phyloP scores from a whole-genome alignment of 2,329 filamentous ascomycete genomes.

The Alternaria ethzedia region DNA sequence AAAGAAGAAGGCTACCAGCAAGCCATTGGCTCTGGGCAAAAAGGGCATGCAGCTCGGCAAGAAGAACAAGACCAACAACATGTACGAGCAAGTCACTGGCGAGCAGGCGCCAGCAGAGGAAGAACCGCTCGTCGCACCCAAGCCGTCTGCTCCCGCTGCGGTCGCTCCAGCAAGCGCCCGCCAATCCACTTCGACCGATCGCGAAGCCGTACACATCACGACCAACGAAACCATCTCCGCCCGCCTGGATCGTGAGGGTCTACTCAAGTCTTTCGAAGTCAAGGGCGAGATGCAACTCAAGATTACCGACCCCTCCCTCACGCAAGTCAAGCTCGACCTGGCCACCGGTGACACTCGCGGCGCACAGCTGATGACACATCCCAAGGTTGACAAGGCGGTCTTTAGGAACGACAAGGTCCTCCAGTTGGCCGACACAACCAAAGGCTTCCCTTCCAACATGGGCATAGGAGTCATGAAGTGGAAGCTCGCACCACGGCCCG shows the following conservation, averaged over 20 bases:
- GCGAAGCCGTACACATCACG: slow-evolving; percentile 85
- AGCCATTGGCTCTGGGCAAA: slow-evolving; percentile 81
- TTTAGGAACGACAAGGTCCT: slow-evolving; percentile 85
- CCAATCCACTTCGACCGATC: slow-evolving; percentile 72
- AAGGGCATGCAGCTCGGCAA: slow-evolving; percentile 99
- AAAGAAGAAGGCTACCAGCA: slow-evolving; percentile 87
- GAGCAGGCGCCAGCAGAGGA: slow-evolving; percentile 82
- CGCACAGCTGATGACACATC: slow-evolving; percentile 92
- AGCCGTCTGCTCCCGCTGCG: slow-evolving; percentile 57
- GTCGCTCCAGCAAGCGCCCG: slow-evolving; percentile 62
- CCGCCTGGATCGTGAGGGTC: slow-evolving; percentile 85
- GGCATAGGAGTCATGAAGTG: slow-evolving; percentile 91
- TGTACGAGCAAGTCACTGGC: slow-evolving; percentile 93
- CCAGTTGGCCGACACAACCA: slow-evolving; percentile 85
- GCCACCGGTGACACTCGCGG: slow-evolving; percentile 78
- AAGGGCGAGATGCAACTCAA: slow-evolving; percentile 92
- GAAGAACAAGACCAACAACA: slow-evolving; percentile 96
- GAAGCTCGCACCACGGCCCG: slow-evolving; percentile 82
- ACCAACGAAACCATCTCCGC: slow-evolving; percentile 90
- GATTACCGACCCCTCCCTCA: slow-evolving; percentile 85
- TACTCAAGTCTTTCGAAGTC: slow-evolving; percentile 83
- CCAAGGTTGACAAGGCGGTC: slow-evolving; percentile 88
- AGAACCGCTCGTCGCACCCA: slow-evolving; percentile 75
- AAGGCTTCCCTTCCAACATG: slow-evolving; percentile 94
- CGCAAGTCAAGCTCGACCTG: slow-evolving; percentile 88